Base-by-base conservation (phyloP, 2,329 filamentous ascomycete species). In the Penicillium oxalicum region DNA sequence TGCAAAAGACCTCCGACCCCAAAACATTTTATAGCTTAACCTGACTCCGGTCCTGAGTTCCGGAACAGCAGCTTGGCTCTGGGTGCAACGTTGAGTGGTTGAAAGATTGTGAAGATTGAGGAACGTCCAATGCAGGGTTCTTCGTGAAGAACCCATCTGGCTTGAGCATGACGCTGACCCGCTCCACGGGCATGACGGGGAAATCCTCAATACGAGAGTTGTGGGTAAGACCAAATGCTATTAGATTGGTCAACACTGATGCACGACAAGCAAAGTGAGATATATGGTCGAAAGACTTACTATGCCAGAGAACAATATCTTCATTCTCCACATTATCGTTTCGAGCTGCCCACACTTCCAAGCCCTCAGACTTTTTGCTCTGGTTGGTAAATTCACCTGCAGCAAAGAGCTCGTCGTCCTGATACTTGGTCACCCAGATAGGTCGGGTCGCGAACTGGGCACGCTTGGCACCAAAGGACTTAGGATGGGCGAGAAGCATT, bases 141-240 rank as follows among this genome's bases (percentile, higher is more conserved):
- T 70, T 71, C 4, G 70, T 69, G 54, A 76, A 77, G 63, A 78
- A 77, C 4, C 76, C 74, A 51, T 74, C 72, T 5, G 75, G 74
- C 56, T 72, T 72, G 25, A 78, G 60, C 58, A 68, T 70, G 8
- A 77, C 70, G 37, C 69, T 72, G 38, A 74, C 64, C 4, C 70
- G 65, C 59, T 86, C 82, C 53, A 75, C 74, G 0, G 82, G 82
- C 82, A 86, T 86, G 27, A 85, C 78, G 0, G 82, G 82, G 67
- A 84, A 85, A 58, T 85, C 82, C 58, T 85, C 82, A 26, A 80
- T 73, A 2, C 82, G 70, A 0, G 81, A 80, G 35, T 83, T 78
- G 53, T 86, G 83, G 29, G 83, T 85, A 24, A 83, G 77, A 8
- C 82, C 74, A 54, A 74, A 73, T 13, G 65, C 64, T 68, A 35